These are phyloP conservation scores for Triglochin maritima DNA, from an alignment of 106 monocot genomes.

Conservation along the genomic window DNA sequence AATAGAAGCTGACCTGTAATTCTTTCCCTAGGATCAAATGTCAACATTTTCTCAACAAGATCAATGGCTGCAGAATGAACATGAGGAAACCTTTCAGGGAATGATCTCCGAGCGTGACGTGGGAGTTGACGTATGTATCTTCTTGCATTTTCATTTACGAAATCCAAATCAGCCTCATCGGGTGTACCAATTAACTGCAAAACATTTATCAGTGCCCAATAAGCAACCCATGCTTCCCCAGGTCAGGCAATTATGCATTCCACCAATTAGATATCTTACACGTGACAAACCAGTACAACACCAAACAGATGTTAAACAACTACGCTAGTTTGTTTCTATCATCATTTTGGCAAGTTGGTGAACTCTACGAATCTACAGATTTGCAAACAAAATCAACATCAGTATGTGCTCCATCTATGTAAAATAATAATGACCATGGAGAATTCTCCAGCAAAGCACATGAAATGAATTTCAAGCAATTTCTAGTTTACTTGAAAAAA, in stretches of 20 bases:
- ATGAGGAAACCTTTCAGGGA: conserved; percentile 75
- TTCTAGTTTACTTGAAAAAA: no score
- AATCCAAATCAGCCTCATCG: conserved; percentile 70
- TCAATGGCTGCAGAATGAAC: conserved; percentile 81
- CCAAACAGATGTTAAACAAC: no score
- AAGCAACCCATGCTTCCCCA: no score
- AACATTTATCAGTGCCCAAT: no score
- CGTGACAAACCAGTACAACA: no score
- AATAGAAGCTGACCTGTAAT: conserved; percentile 58
- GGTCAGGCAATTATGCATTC: not conserved
- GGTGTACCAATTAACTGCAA: conserved; percentile 94
- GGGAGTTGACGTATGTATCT: conserved; percentile 85
- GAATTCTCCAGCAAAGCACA: no score
- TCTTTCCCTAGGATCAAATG: conserved; percentile 87
- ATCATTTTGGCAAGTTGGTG: not conserved
- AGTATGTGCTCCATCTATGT: no score
- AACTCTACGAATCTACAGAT: no score
- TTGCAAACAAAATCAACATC: no score
- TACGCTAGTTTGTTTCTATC: not conserved
- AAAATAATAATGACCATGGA: no score
- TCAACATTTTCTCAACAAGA: conserved; percentile 87
- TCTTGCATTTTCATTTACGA: conserved; percentile 90
- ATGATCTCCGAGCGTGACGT: conserved; percentile 55
- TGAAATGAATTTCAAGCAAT: no score
- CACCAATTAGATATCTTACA: not conserved